These are phyloP conservation scores for Hebeloma cylindrosporum DNA, from an alignment of 768 basidiomycete species.

Conservation along the genomic window DNA sequence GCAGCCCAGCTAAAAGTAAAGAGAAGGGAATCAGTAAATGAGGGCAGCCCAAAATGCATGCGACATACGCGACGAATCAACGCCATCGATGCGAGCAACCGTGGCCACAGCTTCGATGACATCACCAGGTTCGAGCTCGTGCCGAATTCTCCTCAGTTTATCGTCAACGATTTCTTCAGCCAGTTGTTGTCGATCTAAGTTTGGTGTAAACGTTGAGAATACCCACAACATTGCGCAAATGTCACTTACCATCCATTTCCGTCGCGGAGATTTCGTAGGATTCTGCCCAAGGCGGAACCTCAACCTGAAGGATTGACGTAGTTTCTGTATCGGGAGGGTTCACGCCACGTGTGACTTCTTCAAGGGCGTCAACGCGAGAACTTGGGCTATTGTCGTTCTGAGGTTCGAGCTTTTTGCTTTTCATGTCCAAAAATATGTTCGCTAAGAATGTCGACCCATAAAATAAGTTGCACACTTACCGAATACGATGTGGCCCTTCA, in stretches of 20 bases:
- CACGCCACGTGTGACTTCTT: slow-evolving; percentile 48
- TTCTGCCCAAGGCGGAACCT: slow-evolving; percentile 75
- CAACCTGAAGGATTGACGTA: slow-evolving; percentile 49
- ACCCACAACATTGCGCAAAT: neutral
- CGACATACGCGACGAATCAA: slow-evolving; percentile 83
- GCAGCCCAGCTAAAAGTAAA: slow-evolving; percentile 65
- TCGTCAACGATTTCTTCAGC: slow-evolving; percentile 83
- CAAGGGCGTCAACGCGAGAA: slow-evolving; percentile 46
- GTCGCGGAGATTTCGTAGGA: slow-evolving; percentile 66
- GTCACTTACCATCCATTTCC: slow-evolving; percentile 55
- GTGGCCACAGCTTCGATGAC: slow-evolving; percentile 86
- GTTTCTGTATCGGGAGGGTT: slow-evolving; percentile 51
- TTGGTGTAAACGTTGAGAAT: slow-evolving; percentile 3
- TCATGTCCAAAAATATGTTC: neutral
- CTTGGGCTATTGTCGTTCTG: slow-evolving; percentile 48
- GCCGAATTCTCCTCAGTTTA: slow-evolving; percentile 83
- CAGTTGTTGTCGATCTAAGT: slow-evolving; percentile 50
- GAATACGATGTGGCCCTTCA: slow-evolving; percentile 84
- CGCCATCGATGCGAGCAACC: slow-evolving; percentile 84
- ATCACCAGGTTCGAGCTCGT: slow-evolving; percentile 87
- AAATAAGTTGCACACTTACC: slow-evolving; percentile 44
- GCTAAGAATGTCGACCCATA: neutral
- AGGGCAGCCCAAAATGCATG: neutral
- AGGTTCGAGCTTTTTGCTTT: slow-evolving; percentile 77
- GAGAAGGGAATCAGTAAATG: neutral